A percentile compares a stretch with the other conserved stretches of the same genome.
Evolutionary conservation across 108 stramenopile genomes (phyloP).

Genomic region (Nitzschia palea): DNA sequence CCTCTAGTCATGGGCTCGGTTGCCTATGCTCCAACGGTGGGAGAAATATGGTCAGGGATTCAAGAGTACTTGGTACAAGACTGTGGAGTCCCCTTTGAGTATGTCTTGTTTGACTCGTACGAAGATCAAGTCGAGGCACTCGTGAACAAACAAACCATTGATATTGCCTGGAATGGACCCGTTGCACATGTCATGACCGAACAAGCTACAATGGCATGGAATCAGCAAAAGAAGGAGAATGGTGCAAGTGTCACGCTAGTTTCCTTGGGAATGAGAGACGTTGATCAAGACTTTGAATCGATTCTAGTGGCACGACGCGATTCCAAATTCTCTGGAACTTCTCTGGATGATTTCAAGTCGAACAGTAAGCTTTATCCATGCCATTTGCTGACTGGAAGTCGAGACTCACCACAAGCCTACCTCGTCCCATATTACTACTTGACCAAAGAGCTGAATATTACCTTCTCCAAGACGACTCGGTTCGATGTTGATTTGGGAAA

Average conservation of each 20-base stretch:
- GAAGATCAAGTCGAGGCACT: slow-evolving; percentile 32
- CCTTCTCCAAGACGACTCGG: not conserved
- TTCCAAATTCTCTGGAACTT: not conserved
- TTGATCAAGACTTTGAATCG: slow-evolving; percentile 36
- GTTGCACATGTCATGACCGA: slow-evolving; percentile 40
- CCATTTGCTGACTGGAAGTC: slow-evolving; percentile 19
- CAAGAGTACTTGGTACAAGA: slow-evolving; percentile 2
- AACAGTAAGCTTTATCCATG: slow-evolving; percentile 1
- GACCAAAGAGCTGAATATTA: not conserved
- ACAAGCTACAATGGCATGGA: not conserved
- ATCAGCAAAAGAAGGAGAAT: not conserved
- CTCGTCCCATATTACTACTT: slow-evolving; percentile 28
- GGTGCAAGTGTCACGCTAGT: not conserved
- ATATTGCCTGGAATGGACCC: slow-evolving; percentile 41
- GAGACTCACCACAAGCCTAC: slow-evolving; percentile 39
- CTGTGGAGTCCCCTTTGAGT: slow-evolving; percentile 16
- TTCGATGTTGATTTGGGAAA: slow-evolving; percentile 29
- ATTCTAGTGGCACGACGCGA: slow-evolving; percentile 14
- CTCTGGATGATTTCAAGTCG: not conserved
- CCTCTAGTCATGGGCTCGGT: slow-evolving; percentile 13
- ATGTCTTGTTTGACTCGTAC: slow-evolving; percentile 31
- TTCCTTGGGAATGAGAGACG: slow-evolving; percentile 40
- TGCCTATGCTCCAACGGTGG: slow-evolving; percentile 25
- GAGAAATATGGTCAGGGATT: slow-evolving; percentile 16
- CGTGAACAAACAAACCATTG: slow-evolving; percentile 16